These are phyloP conservation scores for Cercospora nicotianae DNA, from an alignment of 2,329 filamentous ascomycete genomes.

Conservation along the genomic window DNA sequence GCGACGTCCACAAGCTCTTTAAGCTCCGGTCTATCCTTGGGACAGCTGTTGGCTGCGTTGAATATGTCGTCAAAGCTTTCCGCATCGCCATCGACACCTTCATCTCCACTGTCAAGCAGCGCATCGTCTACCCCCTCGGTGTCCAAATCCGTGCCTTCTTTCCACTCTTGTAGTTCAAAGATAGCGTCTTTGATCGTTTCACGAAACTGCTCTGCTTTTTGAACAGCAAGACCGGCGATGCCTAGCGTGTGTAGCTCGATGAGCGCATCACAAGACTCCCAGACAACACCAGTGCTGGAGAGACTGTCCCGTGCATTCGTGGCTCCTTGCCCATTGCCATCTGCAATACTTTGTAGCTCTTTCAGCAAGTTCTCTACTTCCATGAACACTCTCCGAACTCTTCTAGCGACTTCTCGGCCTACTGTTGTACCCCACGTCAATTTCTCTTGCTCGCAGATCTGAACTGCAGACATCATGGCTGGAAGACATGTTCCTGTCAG, in stretches of 20 bases:
- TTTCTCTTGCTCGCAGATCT: slow-evolving; percentile 59
- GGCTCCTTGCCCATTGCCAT: slow-evolving; percentile 35
- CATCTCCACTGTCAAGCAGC: slow-evolving; percentile 42
- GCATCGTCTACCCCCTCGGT: slow-evolving; percentile 39
- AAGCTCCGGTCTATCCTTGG: slow-evolving; percentile 64
- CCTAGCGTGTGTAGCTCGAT: slow-evolving; percentile 64
- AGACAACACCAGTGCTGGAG: slow-evolving; percentile 72
- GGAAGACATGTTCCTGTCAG: slow-evolving; percentile 73
- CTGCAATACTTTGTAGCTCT: slow-evolving; percentile 60
- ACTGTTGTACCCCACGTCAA: slow-evolving; percentile 62
- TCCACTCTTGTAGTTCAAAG: slow-evolving; percentile 85
- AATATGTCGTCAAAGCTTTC: slow-evolving; percentile 69
- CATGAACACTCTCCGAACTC: slow-evolving; percentile 60
- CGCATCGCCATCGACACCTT: slow-evolving; percentile 41
- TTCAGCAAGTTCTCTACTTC: slow-evolving; percentile 63
- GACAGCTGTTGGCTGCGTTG: slow-evolving; percentile 61
- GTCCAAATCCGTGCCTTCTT: slow-evolving; percentile 60
- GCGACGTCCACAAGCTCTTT: slow-evolving; percentile 65
- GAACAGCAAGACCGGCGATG: slow-evolving; percentile 67
- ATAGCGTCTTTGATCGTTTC: slow-evolving; percentile 79
- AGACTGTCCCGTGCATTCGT: slow-evolving; percentile 48
- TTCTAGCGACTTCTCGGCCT: slow-evolving; percentile 61
- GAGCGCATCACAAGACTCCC: slow-evolving; percentile 78
- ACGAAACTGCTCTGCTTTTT: slow-evolving; percentile 70
- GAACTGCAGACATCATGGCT: slow-evolving; percentile 68